Conservation (phyloP, 106 monocot genomes). For the Narthecium ossifragum region DNA sequence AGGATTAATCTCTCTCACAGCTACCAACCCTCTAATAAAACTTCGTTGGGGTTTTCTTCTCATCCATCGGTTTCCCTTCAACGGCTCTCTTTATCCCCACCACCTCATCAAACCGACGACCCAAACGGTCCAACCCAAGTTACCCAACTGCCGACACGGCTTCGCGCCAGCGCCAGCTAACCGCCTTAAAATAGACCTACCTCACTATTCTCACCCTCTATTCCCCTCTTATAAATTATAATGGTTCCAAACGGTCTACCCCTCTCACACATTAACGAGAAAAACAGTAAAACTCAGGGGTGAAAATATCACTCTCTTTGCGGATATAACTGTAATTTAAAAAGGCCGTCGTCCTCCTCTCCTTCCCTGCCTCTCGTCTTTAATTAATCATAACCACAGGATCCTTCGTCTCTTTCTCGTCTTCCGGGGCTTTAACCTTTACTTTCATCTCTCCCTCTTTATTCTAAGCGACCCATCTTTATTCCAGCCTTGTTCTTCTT, state of each 20-base stretch:
- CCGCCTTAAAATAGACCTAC: neutral
- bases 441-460: neutral
- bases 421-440: too few species aligned
- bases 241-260: neutral
- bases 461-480: neutral
- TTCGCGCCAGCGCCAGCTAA: neutral
- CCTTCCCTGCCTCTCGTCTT: neutral
- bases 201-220: neutral
- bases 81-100: too few species aligned
- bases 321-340: too few species aligned
- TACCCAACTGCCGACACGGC: neutral
- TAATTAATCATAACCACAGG: neutral
- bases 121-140: too few species aligned
- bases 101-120: too few species aligned
- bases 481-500: neutral
- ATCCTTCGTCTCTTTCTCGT: too few species aligned
- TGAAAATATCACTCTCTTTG: neutral
- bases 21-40: too few species aligned
- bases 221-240: neutral
- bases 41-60: too few species aligned
- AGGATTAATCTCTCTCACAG: too few species aligned
- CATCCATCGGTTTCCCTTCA: too few species aligned
- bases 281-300: neutral
- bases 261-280: neutral
- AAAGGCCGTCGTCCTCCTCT: neutral